Evolutionary conservation across 768 basidiomycete genomes (phyloP).

Genomic region (Multifurca ochricompacta): DNA sequence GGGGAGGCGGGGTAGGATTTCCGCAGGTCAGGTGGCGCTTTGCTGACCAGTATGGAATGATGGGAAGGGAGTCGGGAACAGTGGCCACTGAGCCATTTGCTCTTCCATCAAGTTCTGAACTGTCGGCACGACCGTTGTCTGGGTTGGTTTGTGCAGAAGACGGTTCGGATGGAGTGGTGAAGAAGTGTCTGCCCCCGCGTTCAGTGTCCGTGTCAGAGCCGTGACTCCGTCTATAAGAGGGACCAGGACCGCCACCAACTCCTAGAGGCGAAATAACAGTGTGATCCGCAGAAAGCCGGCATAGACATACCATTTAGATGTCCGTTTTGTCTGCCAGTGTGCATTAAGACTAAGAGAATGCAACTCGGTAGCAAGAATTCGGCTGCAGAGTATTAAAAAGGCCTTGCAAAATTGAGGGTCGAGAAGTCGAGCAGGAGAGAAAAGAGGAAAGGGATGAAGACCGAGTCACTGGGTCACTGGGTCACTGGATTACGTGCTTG

Average conservation of each 20-base stretch:
- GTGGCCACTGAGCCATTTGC: constrained; percentile 27
- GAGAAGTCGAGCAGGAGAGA: not conserved
- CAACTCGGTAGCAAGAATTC: too few species aligned
- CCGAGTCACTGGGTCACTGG: too few species aligned
- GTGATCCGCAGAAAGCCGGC: not conserved
- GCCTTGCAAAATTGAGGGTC: not conserved
- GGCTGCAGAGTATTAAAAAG: too few species aligned
- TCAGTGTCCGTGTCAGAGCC: constrained; percentile 28
- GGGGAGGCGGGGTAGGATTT: constrained; percentile 66
- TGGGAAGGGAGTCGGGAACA: constrained; percentile 39
- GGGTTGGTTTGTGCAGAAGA: constrained; percentile 25
- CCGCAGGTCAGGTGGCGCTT: constrained; percentile 90
- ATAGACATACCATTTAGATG: constrained; percentile 9
- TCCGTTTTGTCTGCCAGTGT: constrained; percentile 11
- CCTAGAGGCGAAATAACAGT: constrained; percentile 2
- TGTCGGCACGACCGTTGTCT: constrained; percentile 22
- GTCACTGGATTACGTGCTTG: too few species aligned
- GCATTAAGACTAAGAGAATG: not conserved
- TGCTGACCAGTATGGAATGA: constrained; percentile 76
- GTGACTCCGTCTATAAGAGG: constrained; percentile 17
- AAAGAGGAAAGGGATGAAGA: too few species aligned
- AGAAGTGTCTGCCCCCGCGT: constrained; percentile 27
- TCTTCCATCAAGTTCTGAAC: constrained; percentile 26
- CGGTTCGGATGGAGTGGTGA: constrained; percentile 26
- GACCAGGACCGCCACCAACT: constrained; percentile 13